Percentiles rank a stretch among this genome's conserved stretches.
Evolutionary conservation across 2,329 filamentous ascomycete species (phyloP).

Genomic region (Penicillium freii): DNA sequence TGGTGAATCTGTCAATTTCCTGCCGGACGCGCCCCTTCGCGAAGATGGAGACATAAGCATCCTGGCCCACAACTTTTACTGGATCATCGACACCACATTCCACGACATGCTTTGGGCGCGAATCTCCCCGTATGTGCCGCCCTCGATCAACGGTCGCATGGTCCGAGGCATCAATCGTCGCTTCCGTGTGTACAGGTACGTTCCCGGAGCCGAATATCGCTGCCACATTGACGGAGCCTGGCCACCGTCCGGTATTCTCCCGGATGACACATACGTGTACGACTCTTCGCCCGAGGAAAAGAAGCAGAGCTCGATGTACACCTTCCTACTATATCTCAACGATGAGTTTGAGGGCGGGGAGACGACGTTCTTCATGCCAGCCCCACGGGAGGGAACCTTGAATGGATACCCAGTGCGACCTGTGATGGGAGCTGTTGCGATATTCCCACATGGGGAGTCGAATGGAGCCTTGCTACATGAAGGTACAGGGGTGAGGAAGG

Average conservation of each 20-base stretch:
- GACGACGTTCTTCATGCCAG: constrained; percentile 69
- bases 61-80: constrained; percentile 72
- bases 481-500: constrained; percentile 66
- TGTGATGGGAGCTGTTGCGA: constrained; percentile 65
- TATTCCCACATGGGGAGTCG: constrained; percentile 69
- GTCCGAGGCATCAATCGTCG: constrained; percentile 66
- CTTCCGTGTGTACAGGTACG: constrained; percentile 70
- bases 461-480: constrained; percentile 66
- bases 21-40: constrained; percentile 65
- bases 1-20: constrained; percentile 63
- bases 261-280: constrained; percentile 62
- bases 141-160: constrained; percentile 53
- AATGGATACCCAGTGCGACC: constrained; percentile 69
- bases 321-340: constrained; percentile 67
- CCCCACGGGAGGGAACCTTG: constrained; percentile 61
- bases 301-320: constrained; percentile 67
- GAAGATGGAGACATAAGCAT: constrained; percentile 65
- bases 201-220: constrained; percentile 69
- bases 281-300: constrained; percentile 60
- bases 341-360: constrained; percentile 71
- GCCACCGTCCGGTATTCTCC: constrained; percentile 65
- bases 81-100: constrained; percentile 64
- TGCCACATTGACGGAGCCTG: constrained; percentile 71
- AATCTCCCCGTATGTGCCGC: constrained; percentile 58
- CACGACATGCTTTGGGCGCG: constrained; percentile 63